Evolutionary conservation across 2,329 filamentous ascomycete genomes (phyloP).

Genomic region (Achaetomium macrosporum): DNA sequence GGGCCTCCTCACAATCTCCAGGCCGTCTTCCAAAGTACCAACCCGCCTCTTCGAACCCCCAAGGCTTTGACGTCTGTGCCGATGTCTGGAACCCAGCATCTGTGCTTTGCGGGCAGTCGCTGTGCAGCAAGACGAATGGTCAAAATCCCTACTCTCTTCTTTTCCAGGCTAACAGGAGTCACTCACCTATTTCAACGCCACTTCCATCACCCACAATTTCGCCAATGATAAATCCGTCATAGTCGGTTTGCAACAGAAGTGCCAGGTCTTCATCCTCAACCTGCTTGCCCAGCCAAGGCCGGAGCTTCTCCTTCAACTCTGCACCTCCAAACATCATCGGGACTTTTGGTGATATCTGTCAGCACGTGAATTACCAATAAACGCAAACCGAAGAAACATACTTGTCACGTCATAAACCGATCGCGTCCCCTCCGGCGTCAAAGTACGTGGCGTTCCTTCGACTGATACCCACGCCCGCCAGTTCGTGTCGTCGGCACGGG

Average conservation of each 20-base stretch:
- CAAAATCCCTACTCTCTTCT: background rate
- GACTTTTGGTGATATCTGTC: background rate
- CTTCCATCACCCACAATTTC: background rate
- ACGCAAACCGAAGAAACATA: background rate
- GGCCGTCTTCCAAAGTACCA: background rate
- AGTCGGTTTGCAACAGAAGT: background rate
- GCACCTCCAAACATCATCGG: background rate
- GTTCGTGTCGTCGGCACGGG: background rate
- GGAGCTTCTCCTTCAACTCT: background rate
- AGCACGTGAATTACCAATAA: background rate
- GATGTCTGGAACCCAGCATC: background rate
- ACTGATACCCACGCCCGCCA: constrained; percentile 5
- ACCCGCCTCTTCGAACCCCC: background rate
- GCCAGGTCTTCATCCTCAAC: background rate
- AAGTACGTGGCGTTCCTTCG: background rate
- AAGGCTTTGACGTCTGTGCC: background rate
- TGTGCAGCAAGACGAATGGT: background rate
- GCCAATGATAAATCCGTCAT: constrained; percentile 1
- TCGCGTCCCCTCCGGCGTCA: background rate
- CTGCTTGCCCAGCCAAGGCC: constrained; percentile 1
- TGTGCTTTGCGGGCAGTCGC: background rate
- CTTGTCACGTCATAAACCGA: constrained; percentile 8
- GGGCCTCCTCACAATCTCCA: background rate
- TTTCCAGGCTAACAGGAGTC: background rate
- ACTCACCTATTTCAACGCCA: background rate